A percentile compares a stretch with the other conserved stretches of the same genome.
Evolutionary conservation across 257 asterid genomes (phyloP).

Genomic region (Solanum dulcamara): DNA sequence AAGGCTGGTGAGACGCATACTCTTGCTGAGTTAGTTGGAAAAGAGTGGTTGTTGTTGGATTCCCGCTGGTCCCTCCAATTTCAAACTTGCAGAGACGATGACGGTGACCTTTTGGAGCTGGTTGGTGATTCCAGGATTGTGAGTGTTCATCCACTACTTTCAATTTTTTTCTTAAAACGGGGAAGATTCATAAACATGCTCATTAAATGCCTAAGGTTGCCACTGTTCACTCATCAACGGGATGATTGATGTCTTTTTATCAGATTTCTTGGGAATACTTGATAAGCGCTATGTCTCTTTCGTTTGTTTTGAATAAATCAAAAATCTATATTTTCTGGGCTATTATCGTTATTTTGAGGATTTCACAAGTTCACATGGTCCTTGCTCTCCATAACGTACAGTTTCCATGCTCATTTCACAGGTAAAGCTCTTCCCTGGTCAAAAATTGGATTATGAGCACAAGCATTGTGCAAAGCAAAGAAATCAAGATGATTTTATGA

Average conservation of each 20-base stretch:
- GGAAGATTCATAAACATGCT: not conserved
- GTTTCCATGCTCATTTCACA: slow-evolving; percentile 8
- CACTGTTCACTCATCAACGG: not conserved
- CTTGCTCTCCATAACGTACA: not conserved
- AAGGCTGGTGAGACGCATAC: slow-evolving; percentile 45
- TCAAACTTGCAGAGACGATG: slow-evolving; percentile 32
- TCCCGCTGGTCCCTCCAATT: slow-evolving; percentile 65
- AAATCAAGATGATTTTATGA: slow-evolving; percentile 34
- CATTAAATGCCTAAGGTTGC: not conserved
- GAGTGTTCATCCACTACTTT: slow-evolving; percentile 19
- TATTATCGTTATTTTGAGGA: not conserved
- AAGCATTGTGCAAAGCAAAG: slow-evolving; percentile 49
- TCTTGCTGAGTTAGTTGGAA: slow-evolving; percentile 51
- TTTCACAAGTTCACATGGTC: not conserved
- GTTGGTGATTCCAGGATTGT: slow-evolving; percentile 67
- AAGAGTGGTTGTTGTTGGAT: slow-evolving; percentile 55
- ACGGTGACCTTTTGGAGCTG: slow-evolving; percentile 62
- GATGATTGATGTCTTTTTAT: not conserved
- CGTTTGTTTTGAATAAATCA: not conserved
- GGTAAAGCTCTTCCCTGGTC: slow-evolving; percentile 73
- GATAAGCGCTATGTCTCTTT: not conserved
- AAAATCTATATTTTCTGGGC: not conserved
- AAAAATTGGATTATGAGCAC: slow-evolving; percentile 70
- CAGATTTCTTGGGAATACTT: not conserved
- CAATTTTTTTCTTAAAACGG: not conserved